Evolutionary conservation across 75 land plant species (phyloP).

Genomic region (Sequoia sempervirens): DNA sequence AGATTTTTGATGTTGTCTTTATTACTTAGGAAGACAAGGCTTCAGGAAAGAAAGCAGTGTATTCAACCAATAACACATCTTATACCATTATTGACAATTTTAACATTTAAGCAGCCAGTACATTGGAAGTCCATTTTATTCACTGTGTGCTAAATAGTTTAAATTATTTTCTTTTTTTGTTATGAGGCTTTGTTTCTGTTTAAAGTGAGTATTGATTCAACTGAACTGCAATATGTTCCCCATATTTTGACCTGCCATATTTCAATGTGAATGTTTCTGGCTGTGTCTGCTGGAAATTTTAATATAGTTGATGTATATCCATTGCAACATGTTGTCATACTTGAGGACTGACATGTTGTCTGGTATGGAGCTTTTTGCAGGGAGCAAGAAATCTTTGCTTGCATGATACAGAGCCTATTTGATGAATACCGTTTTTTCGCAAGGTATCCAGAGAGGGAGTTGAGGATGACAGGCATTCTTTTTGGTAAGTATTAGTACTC

Average conservation of each 20-base stretch:
- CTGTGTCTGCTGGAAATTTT: neutral
- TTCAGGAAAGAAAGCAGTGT: neutral
- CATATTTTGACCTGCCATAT: neutral
- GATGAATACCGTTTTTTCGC: constrained; percentile 92
- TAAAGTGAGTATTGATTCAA: neutral
- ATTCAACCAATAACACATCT: neutral
- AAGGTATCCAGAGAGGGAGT: constrained; percentile 85
- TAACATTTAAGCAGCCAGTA: neutral
- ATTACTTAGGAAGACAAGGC: neutral
- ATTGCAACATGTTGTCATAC: neutral
- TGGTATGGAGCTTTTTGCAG: constrained; percentile 29
- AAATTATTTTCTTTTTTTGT: too few relatives aligned
- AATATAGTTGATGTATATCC: neutral
- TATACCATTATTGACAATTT: neutral
- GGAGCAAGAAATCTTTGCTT: constrained; percentile 77
- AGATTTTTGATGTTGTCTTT: neutral
- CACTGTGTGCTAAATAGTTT: neutral
- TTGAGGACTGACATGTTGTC: neutral
- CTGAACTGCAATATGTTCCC: too few relatives aligned
- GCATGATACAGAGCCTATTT: constrained; percentile 87
- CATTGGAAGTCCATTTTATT: too few relatives aligned
- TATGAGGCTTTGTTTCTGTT: too few relatives aligned
- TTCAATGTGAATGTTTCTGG: too few relatives aligned
- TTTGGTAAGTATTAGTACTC: constrained; percentile 58
- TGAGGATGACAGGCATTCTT: constrained; percentile 77